Evolutionary conservation across 345 rosid species (phyloP).

Genomic region (Clarkia xantiana): DNA sequence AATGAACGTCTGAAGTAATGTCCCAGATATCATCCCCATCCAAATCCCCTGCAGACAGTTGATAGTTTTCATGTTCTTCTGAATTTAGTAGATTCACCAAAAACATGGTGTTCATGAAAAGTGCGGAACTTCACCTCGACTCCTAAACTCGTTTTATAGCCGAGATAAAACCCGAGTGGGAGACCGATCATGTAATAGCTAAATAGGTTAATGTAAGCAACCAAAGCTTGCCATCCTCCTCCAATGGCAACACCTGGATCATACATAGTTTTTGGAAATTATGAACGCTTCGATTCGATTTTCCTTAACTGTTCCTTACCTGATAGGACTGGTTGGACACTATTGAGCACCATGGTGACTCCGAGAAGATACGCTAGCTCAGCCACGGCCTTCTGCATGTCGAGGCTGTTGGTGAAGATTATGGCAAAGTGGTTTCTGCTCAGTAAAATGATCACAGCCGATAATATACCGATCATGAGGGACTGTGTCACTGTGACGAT

Average conservation of each 20-base stretch:
- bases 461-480: constrained; percentile 44
- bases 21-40: constrained; percentile 88
- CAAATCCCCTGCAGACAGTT: constrained; percentile 63
- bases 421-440: constrained; percentile 44
- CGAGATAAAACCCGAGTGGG: constrained; percentile 72
- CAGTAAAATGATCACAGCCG: constrained; percentile 33
- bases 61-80: too few relatives aligned
- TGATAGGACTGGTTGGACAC: constrained; percentile 80
- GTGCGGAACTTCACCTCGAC: constrained; percentile 39
- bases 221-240: constrained; percentile 94
- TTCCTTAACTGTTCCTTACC: constrained; percentile 14
- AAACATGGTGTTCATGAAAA: too few relatives aligned
- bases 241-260: constrained; percentile 78
- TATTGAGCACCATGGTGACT: constrained; percentile 67
- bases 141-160: constrained; percentile 47
- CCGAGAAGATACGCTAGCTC: constrained; percentile 62
- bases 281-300: background rate
- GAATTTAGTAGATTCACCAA: too few relatives aligned
- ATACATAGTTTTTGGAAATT: too few relatives aligned
- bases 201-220: constrained; percentile 77
- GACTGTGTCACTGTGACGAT: constrained; percentile 44
- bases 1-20: constrained; percentile 66
- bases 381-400: constrained; percentile 48
- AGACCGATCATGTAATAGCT: constrained; percentile 60
- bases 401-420: constrained; percentile 50